Evolutionary conservation across 1,139 yeast genomes (phyloP), one percentile per base, ranked within the genome.

Genomic region (Debaryomycetaceae sp.): DNA sequence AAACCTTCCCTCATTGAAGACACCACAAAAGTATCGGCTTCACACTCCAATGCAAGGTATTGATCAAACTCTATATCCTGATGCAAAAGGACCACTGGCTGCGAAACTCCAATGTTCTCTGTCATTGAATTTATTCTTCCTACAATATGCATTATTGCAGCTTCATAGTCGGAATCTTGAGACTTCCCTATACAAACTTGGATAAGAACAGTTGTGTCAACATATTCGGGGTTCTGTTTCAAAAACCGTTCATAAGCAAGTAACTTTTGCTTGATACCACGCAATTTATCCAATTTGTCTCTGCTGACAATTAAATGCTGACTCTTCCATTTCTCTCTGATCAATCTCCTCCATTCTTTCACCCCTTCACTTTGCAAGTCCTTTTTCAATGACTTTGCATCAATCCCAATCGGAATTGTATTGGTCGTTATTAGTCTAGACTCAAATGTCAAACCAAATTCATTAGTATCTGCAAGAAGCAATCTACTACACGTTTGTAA

Each of bases 1-100:
- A 92, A 86, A 15, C 98, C 98, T 61, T 94, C 99, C 57, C 98
- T 81, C 74, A 92, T 78, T 1, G 96, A 85, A 4, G 95, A 82
- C 3, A 92, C 96, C 29, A 87, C 81, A 59, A 92, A 92, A 2
- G 80, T 73, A 50, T 87, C 95, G 0, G 98, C 96, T 58, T 89
- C 97, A 34, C 83, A 70, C 41, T 87, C 77, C 41, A 92, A 66
- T 0, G 96, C 98, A 49, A 92, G 64, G 56, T 92, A 92, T 61
- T 92, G 98, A 41, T 83, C 84, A 58, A 87, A 92, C 28, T 82
- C 91, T 44, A 92, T 79, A 52, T 91, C 97, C 58, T 88, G 94
- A 51, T 88, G 92, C 40, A 92, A 68, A 32, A 91, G 73, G 3
- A 88, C 89, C 6, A 92, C 95, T 0, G 97, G 97, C 52, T 83